Evolutionary conservation across 2,329 filamentous ascomycete species (phyloP).

Genomic region (Nakataea oryzae): DNA sequence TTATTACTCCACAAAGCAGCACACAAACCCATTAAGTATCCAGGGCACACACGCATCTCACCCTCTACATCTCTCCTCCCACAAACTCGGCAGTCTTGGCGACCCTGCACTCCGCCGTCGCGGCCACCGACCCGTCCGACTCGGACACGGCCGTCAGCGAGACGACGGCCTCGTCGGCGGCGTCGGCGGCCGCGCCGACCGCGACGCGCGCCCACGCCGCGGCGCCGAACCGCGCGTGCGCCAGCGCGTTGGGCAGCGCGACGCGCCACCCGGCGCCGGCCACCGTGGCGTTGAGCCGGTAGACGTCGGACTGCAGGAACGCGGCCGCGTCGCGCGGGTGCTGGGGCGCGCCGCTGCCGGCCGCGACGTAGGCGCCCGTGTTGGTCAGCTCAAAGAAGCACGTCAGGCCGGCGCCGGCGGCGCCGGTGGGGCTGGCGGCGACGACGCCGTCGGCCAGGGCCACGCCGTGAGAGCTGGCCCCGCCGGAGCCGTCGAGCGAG

Average conservation of each 20-base stretch:
- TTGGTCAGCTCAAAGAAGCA: constrained; percentile 38
- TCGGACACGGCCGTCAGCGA: constrained; percentile 34
- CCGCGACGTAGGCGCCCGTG: constrained; percentile 23
- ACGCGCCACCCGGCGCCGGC: constrained; percentile 34
- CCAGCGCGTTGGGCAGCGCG: constrained; percentile 27
- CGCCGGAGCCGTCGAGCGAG: constrained; percentile 26
- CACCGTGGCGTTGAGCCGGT: constrained; percentile 31
- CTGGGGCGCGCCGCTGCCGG: constrained; percentile 1
- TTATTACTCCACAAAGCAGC: too few species aligned
- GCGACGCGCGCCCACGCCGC: constrained; percentile 28
- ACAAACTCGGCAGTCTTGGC: too few species aligned
- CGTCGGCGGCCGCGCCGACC: constrained; percentile 22
- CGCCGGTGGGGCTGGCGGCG: constrained; percentile 11
- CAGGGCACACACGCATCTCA: too few species aligned
- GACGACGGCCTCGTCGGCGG: constrained; percentile 24
- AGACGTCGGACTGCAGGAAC: constrained; percentile 34
- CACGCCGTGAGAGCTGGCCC: constrained; percentile 21
- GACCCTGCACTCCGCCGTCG: constrained; percentile 21
- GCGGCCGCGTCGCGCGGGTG: constrained; percentile 24
- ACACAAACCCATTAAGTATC: too few species aligned
- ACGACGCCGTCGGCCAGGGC: constrained; percentile 22
- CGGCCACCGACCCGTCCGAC: constrained; percentile 22
- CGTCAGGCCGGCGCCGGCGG: constrained; percentile 22
- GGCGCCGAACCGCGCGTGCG: constrained; percentile 28
- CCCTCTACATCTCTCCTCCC: too few species aligned